Evolutionary conservation across 352 stramenopile species (phyloP).

Genomic region (Phytophthora palmivora): DNA sequence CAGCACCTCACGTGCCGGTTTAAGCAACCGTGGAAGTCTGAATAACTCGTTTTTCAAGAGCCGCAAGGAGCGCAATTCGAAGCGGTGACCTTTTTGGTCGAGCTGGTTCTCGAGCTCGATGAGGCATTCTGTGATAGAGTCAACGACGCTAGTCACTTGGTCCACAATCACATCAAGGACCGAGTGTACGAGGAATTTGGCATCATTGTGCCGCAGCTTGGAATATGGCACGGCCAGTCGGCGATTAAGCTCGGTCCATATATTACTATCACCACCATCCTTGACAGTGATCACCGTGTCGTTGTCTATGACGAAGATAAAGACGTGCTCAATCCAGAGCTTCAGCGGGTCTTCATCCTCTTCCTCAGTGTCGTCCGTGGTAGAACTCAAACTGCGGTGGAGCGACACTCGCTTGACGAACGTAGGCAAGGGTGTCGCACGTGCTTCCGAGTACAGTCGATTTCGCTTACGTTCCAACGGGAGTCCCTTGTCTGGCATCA

Average conservation of each 20-base stretch:
- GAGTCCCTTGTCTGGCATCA: slow-evolving; percentile 49
- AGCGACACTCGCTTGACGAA: slow-evolving; percentile 47
- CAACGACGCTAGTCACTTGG: slow-evolving; percentile 78
- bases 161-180: slow-evolving; percentile 91
- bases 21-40: slow-evolving; percentile 76
- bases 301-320: slow-evolving; percentile 84
- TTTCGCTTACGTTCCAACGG: slow-evolving; percentile 45
- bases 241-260: slow-evolving; percentile 77
- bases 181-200: slow-evolving; percentile 88
- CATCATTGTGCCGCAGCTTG: slow-evolving; percentile 90
- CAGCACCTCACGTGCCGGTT: slow-evolving; percentile 81
- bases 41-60: slow-evolving; percentile 87
- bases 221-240: slow-evolving; percentile 85
- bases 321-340: slow-evolving; percentile 83
- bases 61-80: slow-evolving; percentile 69
- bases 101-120: slow-evolving; percentile 83
- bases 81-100: slow-evolving; percentile 70
- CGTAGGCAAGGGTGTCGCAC: slow-evolving; percentile 38
- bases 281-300: slow-evolving; percentile 90
- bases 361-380: slow-evolving; percentile 30
- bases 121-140: slow-evolving; percentile 78
- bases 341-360: slow-evolving; percentile 73
- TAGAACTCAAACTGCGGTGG: slow-evolving; percentile 25
- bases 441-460: slow-evolving; percentile 20
- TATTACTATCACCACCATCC: slow-evolving; percentile 66